phyloP scores from a whole-genome alignment of 2,329 filamentous ascomycete genomes.

The Fusarium sp. region DNA sequence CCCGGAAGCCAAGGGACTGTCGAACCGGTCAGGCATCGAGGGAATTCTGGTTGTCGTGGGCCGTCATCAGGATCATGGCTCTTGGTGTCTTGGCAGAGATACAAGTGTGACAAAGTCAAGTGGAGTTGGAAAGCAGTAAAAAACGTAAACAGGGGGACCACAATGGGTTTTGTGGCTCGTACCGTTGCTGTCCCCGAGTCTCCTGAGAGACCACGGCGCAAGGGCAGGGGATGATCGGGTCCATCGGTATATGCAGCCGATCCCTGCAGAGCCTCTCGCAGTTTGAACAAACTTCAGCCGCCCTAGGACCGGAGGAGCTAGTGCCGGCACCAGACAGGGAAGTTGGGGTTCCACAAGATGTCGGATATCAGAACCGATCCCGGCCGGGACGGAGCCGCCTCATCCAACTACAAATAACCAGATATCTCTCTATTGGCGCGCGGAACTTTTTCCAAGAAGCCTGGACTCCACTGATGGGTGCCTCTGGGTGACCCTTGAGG shows the following conservation, averaged over 20 bases:
- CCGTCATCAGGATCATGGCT: constrained; percentile 63
- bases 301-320: neutral
- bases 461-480: neutral
- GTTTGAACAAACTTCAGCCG: constrained; percentile 17
- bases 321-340: neutral
- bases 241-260: neutral
- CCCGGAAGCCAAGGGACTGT: constrained; percentile 2
- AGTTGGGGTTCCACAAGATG: neutral
- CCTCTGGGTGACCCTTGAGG: neutral
- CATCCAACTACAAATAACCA: constrained; percentile 6
- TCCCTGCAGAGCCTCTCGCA: neutral
- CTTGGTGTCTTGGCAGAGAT: constrained; percentile 14
- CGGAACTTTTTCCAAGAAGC: constrained; percentile 1
- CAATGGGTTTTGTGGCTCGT: constrained; percentile 2
- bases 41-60: constrained; percentile 55
- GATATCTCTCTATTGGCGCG: constrained; percentile 3
- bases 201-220: neutral
- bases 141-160: constrained; percentile 10
- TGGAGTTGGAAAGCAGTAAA: constrained; percentile 11
- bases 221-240: neutral
- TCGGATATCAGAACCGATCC: constrained; percentile 13
- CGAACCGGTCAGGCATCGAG: neutral
- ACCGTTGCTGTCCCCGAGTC: neutral
- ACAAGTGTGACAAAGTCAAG: neutral
- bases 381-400: neutral